Conservation (phyloP, 2,329 filamentous ascomycete genomes). For the Hypocreales sp. region DNA sequence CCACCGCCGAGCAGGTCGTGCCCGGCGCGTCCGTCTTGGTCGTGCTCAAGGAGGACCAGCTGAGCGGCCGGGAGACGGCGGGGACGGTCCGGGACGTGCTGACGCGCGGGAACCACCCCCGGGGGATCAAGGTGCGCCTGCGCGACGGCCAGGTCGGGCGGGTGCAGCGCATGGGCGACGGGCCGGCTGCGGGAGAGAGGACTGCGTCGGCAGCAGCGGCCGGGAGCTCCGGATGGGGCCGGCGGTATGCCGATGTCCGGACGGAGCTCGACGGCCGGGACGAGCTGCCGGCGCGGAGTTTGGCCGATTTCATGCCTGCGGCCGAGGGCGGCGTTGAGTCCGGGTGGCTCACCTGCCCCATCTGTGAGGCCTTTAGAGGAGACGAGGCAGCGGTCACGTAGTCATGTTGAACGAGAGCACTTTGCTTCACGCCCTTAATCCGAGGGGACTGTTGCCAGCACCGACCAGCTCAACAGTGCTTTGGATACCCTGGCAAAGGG, state of each 20-base stretch:
- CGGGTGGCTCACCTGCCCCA: slow-evolving; percentile 37
- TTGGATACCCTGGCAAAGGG: too few relatives aligned
- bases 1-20: slow-evolving; percentile 34
- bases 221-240: too few relatives aligned
- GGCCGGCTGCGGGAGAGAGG: slow-evolving; percentile 1
- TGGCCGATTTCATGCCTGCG: slow-evolving; percentile 33
- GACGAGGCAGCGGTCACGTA: slow-evolving; percentile 53
- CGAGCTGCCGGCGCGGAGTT: slow-evolving; percentile 21
- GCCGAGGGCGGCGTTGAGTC: slow-evolving; percentile 12
- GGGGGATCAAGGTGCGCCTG: slow-evolving; percentile 66
- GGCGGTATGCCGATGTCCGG: too few relatives aligned
- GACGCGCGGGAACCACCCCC: slow-evolving; percentile 58
- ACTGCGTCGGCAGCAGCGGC: slow-evolving; percentile 10
- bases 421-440: slow-evolving; percentile 9
- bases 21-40: slow-evolving; percentile 54
- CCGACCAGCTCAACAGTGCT: too few relatives aligned
- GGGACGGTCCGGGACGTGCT: slow-evolving; percentile 53
- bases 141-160: slow-evolving; percentile 56
- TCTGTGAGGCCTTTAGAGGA: slow-evolving; percentile 51
- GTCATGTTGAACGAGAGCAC: slow-evolving; percentile 37
- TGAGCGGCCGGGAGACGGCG: slow-evolving; percentile 53
- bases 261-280: slow-evolving; percentile 14
- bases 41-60: slow-evolving; percentile 61
- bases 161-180: slow-evolving; percentile 45
- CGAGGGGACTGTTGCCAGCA: too few relatives aligned